These are phyloP conservation scores for Malassezia caprae DNA, from an alignment of 1,284 basidiomycete genomes.

Conservation along the genomic window DNA sequence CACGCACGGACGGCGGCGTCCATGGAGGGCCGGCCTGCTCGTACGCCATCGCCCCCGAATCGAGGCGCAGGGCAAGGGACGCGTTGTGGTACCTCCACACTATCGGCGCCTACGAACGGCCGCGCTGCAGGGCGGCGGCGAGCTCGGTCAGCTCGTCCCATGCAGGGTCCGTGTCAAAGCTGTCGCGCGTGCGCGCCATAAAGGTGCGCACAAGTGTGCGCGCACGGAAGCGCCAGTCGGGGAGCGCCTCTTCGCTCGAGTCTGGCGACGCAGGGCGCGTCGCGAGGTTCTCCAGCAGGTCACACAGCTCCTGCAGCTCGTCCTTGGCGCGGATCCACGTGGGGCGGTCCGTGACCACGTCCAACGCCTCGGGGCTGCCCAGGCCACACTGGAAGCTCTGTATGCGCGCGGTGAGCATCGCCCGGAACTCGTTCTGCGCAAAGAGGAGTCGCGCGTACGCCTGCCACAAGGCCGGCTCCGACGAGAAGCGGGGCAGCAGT, in stretches of 20 bases:
- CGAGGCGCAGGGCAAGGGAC: background rate
- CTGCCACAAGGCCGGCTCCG: slow-evolving; percentile 25
- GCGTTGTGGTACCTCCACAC: background rate
- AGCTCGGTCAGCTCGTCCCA: slow-evolving; percentile 61
- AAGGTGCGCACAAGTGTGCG: slow-evolving; percentile 79
- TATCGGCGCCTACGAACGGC: background rate
- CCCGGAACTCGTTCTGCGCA: slow-evolving; percentile 24
- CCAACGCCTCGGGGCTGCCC: slow-evolving; percentile 15
- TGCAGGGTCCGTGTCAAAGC: slow-evolving; percentile 74
- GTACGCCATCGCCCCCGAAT: background rate
- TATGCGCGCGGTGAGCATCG: slow-evolving; percentile 24
- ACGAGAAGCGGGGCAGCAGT: slow-evolving; percentile 67
- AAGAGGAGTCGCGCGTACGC: slow-evolving; percentile 32
- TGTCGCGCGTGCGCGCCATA: slow-evolving; percentile 58
- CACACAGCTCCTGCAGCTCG: slow-evolving; percentile 53
- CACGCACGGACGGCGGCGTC: background rate
- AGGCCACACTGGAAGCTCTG: slow-evolving; percentile 25
- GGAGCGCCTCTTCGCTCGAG: slow-evolving; percentile 47
- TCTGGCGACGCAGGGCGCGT: slow-evolving; percentile 50
- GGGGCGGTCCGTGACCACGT: slow-evolving; percentile 8
- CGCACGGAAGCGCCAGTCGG: slow-evolving; percentile 71
- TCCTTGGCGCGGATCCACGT: slow-evolving; percentile 15
- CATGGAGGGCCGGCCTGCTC: background rate
- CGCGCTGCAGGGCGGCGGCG: slow-evolving; percentile 16
- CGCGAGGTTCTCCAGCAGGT: slow-evolving; percentile 70